Base-by-base conservation (phyloP, 2,329 filamentous ascomycete species). In the Colletotrichum neosansevieriae region DNA sequence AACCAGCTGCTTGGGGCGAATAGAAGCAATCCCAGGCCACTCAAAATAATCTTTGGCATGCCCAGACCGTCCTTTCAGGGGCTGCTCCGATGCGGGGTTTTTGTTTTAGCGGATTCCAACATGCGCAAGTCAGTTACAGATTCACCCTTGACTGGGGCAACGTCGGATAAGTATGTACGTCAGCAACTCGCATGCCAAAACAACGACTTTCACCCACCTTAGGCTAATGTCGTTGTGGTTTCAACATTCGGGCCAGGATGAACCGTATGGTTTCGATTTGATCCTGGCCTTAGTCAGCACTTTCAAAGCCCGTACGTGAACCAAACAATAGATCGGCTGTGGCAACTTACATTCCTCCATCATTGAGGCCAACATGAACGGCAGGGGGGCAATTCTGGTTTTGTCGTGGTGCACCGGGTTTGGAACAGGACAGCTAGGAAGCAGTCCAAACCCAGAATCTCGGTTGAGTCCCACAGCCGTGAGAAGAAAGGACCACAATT, bases 81-180 rank as follows among this genome's bases (percentile, higher is more conserved):
- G 60, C 19, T 42, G 44, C 9, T 19, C 32, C 34, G 62, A 54
- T 68, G 60, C 60, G 65, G 65, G 65, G 65, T 36, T 49, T 42
- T 64, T 58, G 60, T 68, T 68, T 68, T 68, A 68, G 60, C 50
- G 51, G 60, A 63, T 64, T 54, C 21, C 45, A 29, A 38, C 45
- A 32, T 54, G 60, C 65, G 53, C 44, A 40, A 47, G 60, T 42
- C 51, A 13, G 65, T 64, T 64, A 58, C 60, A 68, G 60, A 64
- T 58, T 47, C 32, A 53, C 34, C 29, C 45, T 47, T 51, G 38
- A 38, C 51, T 40, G 47, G 60, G 29, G 7, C 21, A 17, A 24
- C 40, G 42, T 65, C 53, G 47, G 19, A 36, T n/a, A n/a, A n/a
- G 47, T 24, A 17, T 47, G 60, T 51, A 58, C 47, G 61, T 49